A percentile compares a stretch with the other conserved stretches of the same genome.
These are phyloP conservation scores for Blastocystis sp. DNA, from an alignment of 352 stramenopile species.

Conservation along the genomic window DNA sequence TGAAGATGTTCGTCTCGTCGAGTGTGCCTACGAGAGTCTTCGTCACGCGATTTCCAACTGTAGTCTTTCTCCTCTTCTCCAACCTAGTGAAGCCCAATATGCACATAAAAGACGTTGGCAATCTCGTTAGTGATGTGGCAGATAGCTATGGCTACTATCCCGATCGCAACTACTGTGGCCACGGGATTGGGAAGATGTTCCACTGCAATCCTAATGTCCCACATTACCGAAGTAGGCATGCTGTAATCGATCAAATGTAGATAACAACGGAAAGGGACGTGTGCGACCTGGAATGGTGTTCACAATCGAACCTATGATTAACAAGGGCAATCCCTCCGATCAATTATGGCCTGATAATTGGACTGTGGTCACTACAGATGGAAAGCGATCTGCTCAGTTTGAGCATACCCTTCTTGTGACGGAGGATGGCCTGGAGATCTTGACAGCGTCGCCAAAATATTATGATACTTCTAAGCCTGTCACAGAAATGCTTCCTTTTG, in stretches of 20 bases:
- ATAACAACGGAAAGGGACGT: slow-evolving; percentile 71
- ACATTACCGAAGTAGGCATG: slow-evolving; percentile 95
- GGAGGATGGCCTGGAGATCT: slow-evolving; percentile 88
- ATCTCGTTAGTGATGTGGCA: slow-evolving; percentile 82
- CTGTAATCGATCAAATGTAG: slow-evolving; percentile 63
- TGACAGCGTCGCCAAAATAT: slow-evolving; percentile 76
- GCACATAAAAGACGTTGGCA: slow-evolving; percentile 89
- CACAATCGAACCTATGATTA: slow-evolving; percentile 99
- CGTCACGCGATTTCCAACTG: slow-evolving; percentile 27
- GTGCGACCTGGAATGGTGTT: slow-evolving; percentile 96
- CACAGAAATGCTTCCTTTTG: slow-evolving; percentile 62
- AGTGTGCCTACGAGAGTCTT: slow-evolving; percentile 73
- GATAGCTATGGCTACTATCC: slow-evolving; percentile 80
- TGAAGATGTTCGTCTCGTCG: slow-evolving; percentile 80
- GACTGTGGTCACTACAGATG: slow-evolving; percentile 90
- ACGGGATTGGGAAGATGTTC: slow-evolving; percentile 92
- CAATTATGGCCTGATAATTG: slow-evolving; percentile 93
- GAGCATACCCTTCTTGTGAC: slow-evolving; percentile 98
- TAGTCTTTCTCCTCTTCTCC: slow-evolving; percentile 64
- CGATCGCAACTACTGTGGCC: slow-evolving; percentile 93
- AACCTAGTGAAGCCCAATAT: slow-evolving; percentile 85
- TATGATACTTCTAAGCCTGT: slow-evolving; percentile 39
- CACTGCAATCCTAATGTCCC: slow-evolving; percentile 91
- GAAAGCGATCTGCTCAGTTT: slow-evolving; percentile 87
- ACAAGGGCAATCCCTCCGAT: slow-evolving; percentile 80